Evolutionary conservation across 306 rosid genomes (phyloP), one percentile per base, ranked within the genome.

Genomic region (Castanopsis chinensis): DNA sequence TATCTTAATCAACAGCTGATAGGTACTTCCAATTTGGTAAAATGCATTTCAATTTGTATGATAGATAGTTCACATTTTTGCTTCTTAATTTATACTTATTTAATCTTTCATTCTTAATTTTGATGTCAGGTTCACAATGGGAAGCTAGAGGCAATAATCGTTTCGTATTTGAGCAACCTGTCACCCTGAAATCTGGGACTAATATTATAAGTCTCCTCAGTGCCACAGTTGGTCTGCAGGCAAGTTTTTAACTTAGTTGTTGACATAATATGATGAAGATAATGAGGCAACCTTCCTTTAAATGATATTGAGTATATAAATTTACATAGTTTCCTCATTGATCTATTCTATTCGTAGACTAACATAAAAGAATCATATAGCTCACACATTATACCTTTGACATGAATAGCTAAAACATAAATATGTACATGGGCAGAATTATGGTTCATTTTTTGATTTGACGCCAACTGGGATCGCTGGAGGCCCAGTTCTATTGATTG

Each of bases 121-220:
- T 27, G 12, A 41, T 60, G 21, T 27, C 51, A 90, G 91, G 87
- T 9, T 85, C 90, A 13, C 80, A 82, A 35, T 87, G 92, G 92
- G 78, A 87, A 3, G 17, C 45, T 0, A 79, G 83, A 43, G 83
- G 84, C 1, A 17, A 78, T 27, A 63, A 2, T 71, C 72, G 67
- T 59, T 88, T 83, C 27, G 52, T 77, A 4, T 84, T 78, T 19
- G 90, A 88, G 82, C 45, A 70, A 4, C 71, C 69, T 5, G 56
- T 90, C 60, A 80, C 80, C 72, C 19, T 90, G 64, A 80, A 76
- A 1, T 79, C 67, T 0, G 91, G 94, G 52, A 79, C 56, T 72
- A 90, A 88, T 64, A 1, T 21, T 13, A 80, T 90, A 23, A 79
- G 91, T 19, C 41, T 89, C 19, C 86, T 89, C 2, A 91, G 95